Evolutionary conservation across 106 monocot species (phyloP).

Genomic region (Dioscorea alata): DNA sequence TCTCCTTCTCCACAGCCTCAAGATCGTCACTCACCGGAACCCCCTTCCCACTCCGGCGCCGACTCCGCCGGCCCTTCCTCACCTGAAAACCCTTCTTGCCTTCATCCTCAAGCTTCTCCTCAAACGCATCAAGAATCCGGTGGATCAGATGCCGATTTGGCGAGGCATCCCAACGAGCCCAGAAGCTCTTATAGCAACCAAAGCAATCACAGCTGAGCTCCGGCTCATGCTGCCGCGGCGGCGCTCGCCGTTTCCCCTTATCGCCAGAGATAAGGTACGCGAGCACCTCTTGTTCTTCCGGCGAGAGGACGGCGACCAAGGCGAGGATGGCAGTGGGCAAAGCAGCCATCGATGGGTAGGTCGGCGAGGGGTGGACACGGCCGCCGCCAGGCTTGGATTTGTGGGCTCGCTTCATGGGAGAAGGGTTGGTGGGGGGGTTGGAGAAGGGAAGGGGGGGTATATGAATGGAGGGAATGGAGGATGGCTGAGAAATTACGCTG

Average conservation of each 20-base stretch:
- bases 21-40: background rate
- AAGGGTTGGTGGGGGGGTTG: background rate
- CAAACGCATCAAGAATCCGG: conserved; percentile 8
- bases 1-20: background rate
- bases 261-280: background rate
- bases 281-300: conserved; percentile 3
- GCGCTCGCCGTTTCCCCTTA: background rate
- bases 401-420: background rate
- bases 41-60: background rate
- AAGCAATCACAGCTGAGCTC: conserved; percentile 13
- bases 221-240: background rate
- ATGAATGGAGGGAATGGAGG: background rate
- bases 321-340: background rate
- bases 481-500: background rate
- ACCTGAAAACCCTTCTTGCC: background rate
- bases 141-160: conserved; percentile 19
- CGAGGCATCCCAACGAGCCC: conserved; percentile 20
- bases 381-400: background rate
- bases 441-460: background rate
- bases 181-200: conserved; percentile 19
- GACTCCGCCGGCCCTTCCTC: background rate
- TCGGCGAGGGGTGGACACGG: conserved; percentile 3
- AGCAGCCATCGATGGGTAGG: background rate
- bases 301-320: background rate
- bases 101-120: background rate